phyloP scores from a whole-genome alignment of 768 basidiomycete species.

The Filobasidium wieringae region DNA sequence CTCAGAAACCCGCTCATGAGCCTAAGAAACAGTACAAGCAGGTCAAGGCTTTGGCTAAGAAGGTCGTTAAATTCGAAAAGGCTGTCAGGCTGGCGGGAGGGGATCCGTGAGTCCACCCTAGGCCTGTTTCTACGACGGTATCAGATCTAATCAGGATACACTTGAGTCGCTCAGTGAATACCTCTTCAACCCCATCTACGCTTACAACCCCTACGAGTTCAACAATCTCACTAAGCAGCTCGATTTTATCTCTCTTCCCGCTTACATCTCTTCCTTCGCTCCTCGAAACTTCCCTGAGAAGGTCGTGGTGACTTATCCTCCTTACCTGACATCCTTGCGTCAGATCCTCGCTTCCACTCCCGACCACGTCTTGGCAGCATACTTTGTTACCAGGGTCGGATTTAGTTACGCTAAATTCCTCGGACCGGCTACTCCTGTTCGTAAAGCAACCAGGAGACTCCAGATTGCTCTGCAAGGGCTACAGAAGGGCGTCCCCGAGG shows the following conservation, averaged over 20 bases:
- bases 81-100: conserved; percentile 65
- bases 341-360: conserved; percentile 57
- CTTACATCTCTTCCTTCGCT: conserved; percentile 77
- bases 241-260: conserved; percentile 64
- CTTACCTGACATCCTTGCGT: conserved; percentile 58
- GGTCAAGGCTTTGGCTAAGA: conserved; percentile 54
- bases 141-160: too few relatives aligned
- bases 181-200: conserved; percentile 63
- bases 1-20: background rate
- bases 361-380: conserved; percentile 66
- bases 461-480: conserved; percentile 66
- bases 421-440: conserved; percentile 61
- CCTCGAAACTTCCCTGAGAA: conserved; percentile 56
- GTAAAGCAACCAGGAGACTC: conserved; percentile 61
- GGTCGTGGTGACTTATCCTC: conserved; percentile 71
- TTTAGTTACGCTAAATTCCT: conserved; percentile 53
- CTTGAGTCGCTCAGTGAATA: conserved; percentile 42
- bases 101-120: conserved; percentile 50
- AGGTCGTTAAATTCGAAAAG: conserved; percentile 66
- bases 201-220: conserved; percentile 73
- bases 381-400: conserved; percentile 69
- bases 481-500: conserved; percentile 71
- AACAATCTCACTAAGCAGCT: conserved; percentile 57
- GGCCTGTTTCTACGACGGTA: background rate
- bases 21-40: conserved; percentile 46